These are phyloP conservation scores for Davidsoniella neocaledoniae DNA, from an alignment of 2,329 filamentous ascomycete species.

Conservation along the genomic window DNA sequence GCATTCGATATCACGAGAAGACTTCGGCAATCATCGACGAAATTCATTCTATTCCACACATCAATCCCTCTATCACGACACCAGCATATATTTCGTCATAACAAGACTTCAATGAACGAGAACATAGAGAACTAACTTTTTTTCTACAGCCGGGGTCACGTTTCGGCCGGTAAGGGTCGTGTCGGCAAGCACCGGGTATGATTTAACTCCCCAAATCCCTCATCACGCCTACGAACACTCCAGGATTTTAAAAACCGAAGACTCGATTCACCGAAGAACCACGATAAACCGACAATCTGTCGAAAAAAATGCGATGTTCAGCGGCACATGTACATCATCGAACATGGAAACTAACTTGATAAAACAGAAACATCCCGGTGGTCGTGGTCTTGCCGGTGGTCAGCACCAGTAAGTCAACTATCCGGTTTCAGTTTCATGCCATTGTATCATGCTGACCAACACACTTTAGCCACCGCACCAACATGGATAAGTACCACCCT, in stretches of 20 bases:
- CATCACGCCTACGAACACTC: background rate
- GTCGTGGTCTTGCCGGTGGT: constrained; percentile 88
- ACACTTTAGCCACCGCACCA: constrained; percentile 12
- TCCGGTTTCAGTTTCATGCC: background rate
- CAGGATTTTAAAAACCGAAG: background rate
- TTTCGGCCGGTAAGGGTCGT: constrained; percentile 96
- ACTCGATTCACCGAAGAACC: background rate
- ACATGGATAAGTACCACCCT: constrained; percentile 58
- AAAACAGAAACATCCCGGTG: constrained; percentile 54
- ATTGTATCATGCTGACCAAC: constrained; percentile 4
- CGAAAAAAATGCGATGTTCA: constrained; percentile 1
- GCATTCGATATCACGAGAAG: constrained; percentile 10
- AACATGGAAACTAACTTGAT: constrained; percentile 9
- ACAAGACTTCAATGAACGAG: background rate
- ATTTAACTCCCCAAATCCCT: background rate
- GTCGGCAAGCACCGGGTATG: constrained; percentile 76
- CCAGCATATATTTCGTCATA: constrained; percentile 5
- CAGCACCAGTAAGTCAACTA: constrained; percentile 54
- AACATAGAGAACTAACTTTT: constrained; percentile 18
- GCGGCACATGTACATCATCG: background rate
- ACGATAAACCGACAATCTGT: background rate
- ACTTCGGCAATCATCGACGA: constrained; percentile 6
- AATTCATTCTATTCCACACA: background rate
- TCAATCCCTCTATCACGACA: background rate
- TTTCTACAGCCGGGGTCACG: constrained; percentile 69